Evolutionary conservation across 306 rosid species (phyloP).

Genomic region (Quercus agrifolia): DNA sequence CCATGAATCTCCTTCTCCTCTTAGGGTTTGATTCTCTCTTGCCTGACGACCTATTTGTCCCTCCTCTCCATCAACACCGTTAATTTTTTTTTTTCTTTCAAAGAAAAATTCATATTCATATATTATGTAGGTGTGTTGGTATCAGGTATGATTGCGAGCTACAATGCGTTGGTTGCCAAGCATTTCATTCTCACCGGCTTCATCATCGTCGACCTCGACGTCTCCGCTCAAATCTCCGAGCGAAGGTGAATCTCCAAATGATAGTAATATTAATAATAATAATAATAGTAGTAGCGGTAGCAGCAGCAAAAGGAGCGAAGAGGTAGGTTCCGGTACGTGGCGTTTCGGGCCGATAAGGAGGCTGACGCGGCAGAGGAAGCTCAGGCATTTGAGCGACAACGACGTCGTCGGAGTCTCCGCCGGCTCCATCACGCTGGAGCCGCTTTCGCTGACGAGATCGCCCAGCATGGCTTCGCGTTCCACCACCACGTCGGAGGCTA

Average conservation of each 20-base stretch:
- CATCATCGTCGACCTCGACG: slow-evolving; percentile 21
- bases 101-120: neutral
- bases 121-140: neutral
- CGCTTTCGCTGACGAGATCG: slow-evolving; percentile 13
- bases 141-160: neutral
- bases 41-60: slow-evolving; percentile 1
- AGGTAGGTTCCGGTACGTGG: slow-evolving; percentile 27
- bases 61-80: neutral
- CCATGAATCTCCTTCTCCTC: slow-evolving; percentile 12
- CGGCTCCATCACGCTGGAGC: slow-evolving; percentile 4
- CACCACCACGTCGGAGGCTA: no score
- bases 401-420: slow-evolving; percentile 5
- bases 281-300: no score
- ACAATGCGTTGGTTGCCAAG: slow-evolving; percentile 74
- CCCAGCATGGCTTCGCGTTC: slow-evolving; percentile 12
- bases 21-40: neutral
- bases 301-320: neutral
- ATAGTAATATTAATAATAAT: no score
- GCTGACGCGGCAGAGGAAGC: slow-evolving; percentile 39
- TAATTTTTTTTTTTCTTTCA: neutral
- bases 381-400: slow-evolving; percentile 23
- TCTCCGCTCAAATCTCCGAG: neutral
- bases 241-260: neutral
- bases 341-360: slow-evolving; percentile 39
- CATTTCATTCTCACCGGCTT: slow-evolving; percentile 26